Evolutionary conservation across 805 yeast species (phyloP).

Genomic region (Hanseniaspora mollemarum): DNA sequence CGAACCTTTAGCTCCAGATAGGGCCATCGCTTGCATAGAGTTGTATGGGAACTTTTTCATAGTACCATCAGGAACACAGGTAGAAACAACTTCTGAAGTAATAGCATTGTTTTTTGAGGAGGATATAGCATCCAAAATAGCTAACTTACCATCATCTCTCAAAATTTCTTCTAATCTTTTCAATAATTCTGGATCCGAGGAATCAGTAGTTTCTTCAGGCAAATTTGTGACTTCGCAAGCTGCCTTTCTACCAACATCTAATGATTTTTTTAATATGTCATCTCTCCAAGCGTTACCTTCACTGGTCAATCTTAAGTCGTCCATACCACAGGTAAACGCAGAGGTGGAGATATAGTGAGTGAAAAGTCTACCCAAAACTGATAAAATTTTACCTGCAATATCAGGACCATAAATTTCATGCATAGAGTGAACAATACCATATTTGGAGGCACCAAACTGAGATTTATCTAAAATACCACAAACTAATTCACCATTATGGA

Average conservation of each 20-base stretch:
- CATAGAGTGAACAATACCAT: constrained; percentile 90
- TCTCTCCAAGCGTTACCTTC: constrained; percentile 87
- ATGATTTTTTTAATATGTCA: constrained; percentile 65
- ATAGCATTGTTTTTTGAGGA: constrained; percentile 84
- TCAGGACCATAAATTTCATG: constrained; percentile 92
- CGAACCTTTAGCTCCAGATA: constrained; percentile 98
- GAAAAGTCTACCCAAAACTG: constrained; percentile 89
- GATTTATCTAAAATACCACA: constrained; percentile 94
- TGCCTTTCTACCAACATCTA: constrained; percentile 77
- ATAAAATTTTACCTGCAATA: constrained; percentile 76
- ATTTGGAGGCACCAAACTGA: constrained; percentile 95
- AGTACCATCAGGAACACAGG: constrained; percentile 92
- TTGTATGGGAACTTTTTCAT: constrained; percentile 91
- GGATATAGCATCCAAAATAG: constrained; percentile 88
- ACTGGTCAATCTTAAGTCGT: constrained; percentile 79
- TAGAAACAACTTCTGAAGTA: constrained; percentile 86
- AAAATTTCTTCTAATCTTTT: constrained; percentile 86
- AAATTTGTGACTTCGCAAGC: constrained; percentile 91
- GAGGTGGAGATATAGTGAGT: constrained; percentile 85
- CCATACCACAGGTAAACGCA: constrained; percentile 99
- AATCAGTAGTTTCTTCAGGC: constrained; percentile 35
- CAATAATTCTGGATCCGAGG: constrained; percentile 63
- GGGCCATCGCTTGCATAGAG: constrained; percentile 97
- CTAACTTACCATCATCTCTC: constrained; percentile 85
- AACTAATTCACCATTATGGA: constrained; percentile 75